Conservation (phyloP, 805 yeast genomes). For the Lachancea meyersii region DNA sequence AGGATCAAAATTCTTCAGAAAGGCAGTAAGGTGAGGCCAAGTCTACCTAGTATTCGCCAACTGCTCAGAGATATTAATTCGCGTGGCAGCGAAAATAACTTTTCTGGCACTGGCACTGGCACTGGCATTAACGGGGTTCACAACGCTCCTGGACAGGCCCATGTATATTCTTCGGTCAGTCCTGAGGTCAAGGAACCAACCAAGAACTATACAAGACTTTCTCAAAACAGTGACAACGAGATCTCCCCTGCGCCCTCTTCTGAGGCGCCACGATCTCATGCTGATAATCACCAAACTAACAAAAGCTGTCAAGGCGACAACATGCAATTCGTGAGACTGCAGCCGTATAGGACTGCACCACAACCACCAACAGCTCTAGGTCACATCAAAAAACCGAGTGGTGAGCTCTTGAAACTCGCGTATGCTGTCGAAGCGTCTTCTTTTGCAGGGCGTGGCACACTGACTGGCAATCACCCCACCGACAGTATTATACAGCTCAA, state of each 20-base stretch:
- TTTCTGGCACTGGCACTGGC: not conserved
- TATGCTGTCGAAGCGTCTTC: slow-evolving; percentile 8
- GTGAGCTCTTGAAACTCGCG: slow-evolving; percentile 3
- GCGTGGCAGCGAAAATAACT: not conserved
- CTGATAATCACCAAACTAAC: not conserved
- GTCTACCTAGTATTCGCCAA: slow-evolving; percentile 5
- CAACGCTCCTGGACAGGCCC: not conserved
- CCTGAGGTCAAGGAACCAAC: not conserved
- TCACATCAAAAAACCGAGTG: slow-evolving; percentile 3
- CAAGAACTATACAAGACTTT: not conserved
- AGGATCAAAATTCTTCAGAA: slow-evolving; percentile 2
- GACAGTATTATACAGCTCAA: slow-evolving; percentile 4
- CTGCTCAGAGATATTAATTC: not conserved
- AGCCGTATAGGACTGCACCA: not conserved
- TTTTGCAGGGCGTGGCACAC: not conserved
- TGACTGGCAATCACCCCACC: not conserved
- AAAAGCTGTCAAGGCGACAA: not conserved
- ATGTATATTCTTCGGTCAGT: not conserved
- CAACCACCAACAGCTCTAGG: not conserved
- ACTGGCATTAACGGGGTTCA: not conserved
- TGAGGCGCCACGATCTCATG: not conserved
- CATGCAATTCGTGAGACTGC: not conserved
- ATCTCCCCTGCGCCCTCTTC: not conserved
- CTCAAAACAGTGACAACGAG: not conserved
- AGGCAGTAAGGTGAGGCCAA: not conserved